Evolutionary conservation across 139 green algal species (phyloP), one percentile per base, ranked within the genome.

Genomic region (Chlorella vulgaris): DNA sequence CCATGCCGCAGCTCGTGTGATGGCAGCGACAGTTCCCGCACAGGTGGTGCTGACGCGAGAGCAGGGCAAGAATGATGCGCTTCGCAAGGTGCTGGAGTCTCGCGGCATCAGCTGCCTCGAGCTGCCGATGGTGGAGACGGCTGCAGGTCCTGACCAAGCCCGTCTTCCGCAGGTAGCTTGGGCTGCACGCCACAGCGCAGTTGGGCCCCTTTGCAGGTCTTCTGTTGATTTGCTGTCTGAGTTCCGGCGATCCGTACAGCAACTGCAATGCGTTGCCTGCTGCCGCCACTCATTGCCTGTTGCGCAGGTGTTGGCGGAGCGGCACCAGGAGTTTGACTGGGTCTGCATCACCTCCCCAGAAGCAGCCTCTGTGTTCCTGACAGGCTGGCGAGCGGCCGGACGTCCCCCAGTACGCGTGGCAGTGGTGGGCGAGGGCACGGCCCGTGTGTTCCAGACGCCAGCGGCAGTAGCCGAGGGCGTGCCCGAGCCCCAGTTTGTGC

Each of bases 21-120:
- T 42, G 28, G 22, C 50, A 28, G 65, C 77, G 2, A 47, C 80
- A 3, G 58, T 71, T 26, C 19, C 38, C 0, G 80, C 86, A 0
- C 55, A 88, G n/a, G 94, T 97, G 28, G 89, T 97, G 33, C 78
- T 98, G 22, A 98, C 94, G 0, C 85, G 95, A 0, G 94, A 98
- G 76, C 40, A 81, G 3, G 94, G 94, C 43, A 98, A 97, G 87
- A 98, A 98, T 75, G 92, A 85, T 13, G 91, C 94, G 82, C 81
- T 97, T 60, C 73, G 77, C 6, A 67, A 82, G 13, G 80, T 76
- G 0, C 81, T 98, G 33, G 51, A 81, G 26, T 38, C 51, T 7
- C 78, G 82, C 26, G 88, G 81, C 29, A 86, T 95, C 29, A 33
- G 31, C 0, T 91, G 84, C 43, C 69, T 97, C 6, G 94, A 97